These are phyloP conservation scores for Neocatenulostroma microsporum DNA, from an alignment of 2,329 filamentous ascomycete genomes.

Conservation along the genomic window DNA sequence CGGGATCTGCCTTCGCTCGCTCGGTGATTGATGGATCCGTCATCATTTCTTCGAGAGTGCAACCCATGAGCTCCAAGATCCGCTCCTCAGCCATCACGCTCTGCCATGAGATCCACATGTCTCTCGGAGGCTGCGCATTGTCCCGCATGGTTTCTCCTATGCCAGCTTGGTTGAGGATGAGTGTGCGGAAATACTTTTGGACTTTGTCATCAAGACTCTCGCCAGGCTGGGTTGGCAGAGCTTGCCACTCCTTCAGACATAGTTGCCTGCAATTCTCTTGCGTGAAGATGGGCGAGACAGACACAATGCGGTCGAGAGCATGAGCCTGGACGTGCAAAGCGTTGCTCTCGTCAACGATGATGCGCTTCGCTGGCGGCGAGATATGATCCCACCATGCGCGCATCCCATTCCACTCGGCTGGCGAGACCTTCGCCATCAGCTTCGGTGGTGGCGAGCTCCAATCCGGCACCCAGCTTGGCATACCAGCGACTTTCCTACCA, in stretches of 20 bases:
- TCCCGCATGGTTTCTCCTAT: not conserved
- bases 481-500: not conserved
- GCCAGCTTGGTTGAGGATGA: constrained; percentile 1
- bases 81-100: constrained; percentile 7
- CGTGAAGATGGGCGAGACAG: constrained; percentile 4
- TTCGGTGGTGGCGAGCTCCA: constrained; percentile 1
- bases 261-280: constrained; percentile 2
- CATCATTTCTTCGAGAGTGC: constrained; percentile 5
- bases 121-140: not conserved
- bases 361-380: constrained; percentile 3
- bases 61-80: constrained; percentile 4
- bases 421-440: not conserved
- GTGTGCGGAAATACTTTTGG: constrained; percentile 5
- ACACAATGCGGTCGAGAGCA: constrained; percentile 3
- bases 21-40: too few species aligned
- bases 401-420: not conserved
- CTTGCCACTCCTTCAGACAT: constrained; percentile 1
- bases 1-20: not conserved
- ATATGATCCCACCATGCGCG: constrained; percentile 5
- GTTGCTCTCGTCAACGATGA: constrained; percentile 4
- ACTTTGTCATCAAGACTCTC: not conserved
- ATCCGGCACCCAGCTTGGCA: constrained; percentile 7
- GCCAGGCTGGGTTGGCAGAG: not conserved
- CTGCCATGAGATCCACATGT: constrained; percentile 3
- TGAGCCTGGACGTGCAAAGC: constrained; percentile 8